phyloP scores from a whole-genome alignment of 495 filamentous ascomycete genomes.

The Choiromyces venosus region DNA sequence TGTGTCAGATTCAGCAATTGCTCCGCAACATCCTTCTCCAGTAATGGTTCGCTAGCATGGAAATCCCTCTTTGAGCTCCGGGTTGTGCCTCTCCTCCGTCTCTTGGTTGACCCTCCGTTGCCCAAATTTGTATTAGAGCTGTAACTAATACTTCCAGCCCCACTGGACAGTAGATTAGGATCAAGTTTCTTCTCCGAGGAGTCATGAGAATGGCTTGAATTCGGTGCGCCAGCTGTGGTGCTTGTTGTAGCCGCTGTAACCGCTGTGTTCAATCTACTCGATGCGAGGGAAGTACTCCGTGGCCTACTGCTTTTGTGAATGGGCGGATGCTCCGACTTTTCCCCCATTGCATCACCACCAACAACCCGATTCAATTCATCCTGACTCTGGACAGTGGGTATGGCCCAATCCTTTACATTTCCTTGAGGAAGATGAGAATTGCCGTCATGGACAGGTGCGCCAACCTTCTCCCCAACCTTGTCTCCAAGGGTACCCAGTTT shows the following conservation, averaged over 20 bases:
- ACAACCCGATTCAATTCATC: slow-evolving; percentile 19
- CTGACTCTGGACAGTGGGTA: slow-evolving; percentile 16
- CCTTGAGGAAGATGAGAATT: slow-evolving; percentile 29
- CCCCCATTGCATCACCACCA: slow-evolving; percentile 41
- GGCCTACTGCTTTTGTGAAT: slow-evolving; percentile 30
- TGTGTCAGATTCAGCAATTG: slow-evolving; percentile 75
- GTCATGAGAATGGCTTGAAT: slow-evolving; percentile 18
- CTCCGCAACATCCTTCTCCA: slow-evolving; percentile 68
- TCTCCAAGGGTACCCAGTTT: slow-evolving; percentile 40
- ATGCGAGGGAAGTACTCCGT: slow-evolving; percentile 32
- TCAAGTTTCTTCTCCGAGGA: slow-evolving; percentile 21
- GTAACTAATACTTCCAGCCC: slow-evolving; percentile 8
- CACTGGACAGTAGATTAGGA: slow-evolving; percentile 20
- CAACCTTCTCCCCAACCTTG: slow-evolving; percentile 42
- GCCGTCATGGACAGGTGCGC: slow-evolving; percentile 31
- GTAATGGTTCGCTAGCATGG: slow-evolving; percentile 63
- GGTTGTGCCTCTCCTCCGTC: slow-evolving; percentile 69
- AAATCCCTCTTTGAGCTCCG: slow-evolving; percentile 68
- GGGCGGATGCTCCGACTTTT: slow-evolving; percentile 46
- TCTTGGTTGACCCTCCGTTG: slow-evolving; percentile 48
- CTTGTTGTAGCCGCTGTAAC: slow-evolving; percentile 33
- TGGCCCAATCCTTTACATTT: slow-evolving; percentile 19
- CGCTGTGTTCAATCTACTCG: slow-evolving; percentile 37
- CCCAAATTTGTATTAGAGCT: slow-evolving; percentile 22
- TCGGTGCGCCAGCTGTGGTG: slow-evolving; percentile 8